Evolutionary conservation across 768 basidiomycete species (phyloP).

Genomic region (Xanthoconium stramineum): DNA sequence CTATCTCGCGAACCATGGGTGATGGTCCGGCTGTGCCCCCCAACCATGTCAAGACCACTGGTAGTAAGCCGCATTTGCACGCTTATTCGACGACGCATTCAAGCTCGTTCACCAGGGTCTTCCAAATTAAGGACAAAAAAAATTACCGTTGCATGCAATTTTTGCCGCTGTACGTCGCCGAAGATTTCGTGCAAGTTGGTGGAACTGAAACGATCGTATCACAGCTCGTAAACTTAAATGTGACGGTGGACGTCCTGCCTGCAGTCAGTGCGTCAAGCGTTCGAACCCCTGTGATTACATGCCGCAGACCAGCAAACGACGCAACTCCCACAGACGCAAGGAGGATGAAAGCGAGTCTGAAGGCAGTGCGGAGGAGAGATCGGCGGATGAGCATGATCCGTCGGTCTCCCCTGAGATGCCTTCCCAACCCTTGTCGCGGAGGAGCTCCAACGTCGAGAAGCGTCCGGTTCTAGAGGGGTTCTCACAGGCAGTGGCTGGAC

Average conservation of each 20-base stretch:
- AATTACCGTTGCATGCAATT: conserved; percentile 87
- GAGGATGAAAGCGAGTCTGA: conserved; percentile 59
- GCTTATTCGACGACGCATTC: conserved; percentile 11
- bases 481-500: conserved; percentile 28
- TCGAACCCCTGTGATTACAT: conserved; percentile 78
- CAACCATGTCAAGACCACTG: conserved; percentile 32
- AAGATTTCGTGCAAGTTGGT: conserved; percentile 9
- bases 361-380: conserved; percentile 60
- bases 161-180: conserved; percentile 74
- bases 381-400: conserved; percentile 47
- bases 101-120: conserved; percentile 40
- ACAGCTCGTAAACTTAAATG: conserved; percentile 86
- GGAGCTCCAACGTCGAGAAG: conserved; percentile 36
- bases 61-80: conserved; percentile 35
- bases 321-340: conserved; percentile 59
- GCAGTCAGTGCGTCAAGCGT: conserved; percentile 78
- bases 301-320: conserved; percentile 68
- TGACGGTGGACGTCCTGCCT: conserved; percentile 81
- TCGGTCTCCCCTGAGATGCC: conserved; percentile 55
- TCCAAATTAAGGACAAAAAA: conserved; percentile 75
- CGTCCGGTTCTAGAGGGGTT: conserved; percentile 33
- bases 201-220: conserved; percentile 20
- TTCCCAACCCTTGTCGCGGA: conserved; percentile 35
- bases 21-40: conserved; percentile 33
- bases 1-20: conserved; percentile 37